Base-by-base conservation (phyloP, 495 filamentous ascomycete genomes). In the Pyronema domesticum region DNA sequence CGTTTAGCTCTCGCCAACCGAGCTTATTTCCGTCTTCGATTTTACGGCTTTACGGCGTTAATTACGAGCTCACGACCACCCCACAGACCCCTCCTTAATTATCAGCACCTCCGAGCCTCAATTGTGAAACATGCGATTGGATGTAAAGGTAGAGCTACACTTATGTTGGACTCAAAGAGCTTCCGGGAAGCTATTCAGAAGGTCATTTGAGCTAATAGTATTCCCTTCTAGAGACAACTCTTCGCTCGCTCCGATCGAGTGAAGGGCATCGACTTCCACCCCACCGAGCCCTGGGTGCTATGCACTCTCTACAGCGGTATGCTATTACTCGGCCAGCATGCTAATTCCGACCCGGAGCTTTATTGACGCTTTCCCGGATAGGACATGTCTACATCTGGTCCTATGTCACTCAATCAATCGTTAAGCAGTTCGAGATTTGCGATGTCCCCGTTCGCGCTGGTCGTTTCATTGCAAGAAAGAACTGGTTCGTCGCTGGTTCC, bases 331-430 rank as follows among this genome's bases (percentile, higher is more conserved):
- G 23, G 23, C 23, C 23, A 30, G 23, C 45, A 19, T 14, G 23
- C 23, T n/a, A 19, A n/a, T 47, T 47, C 18, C 13, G 47, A n/a
- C 36, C 45, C 45, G 30, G 37, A 53, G 50, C 37, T 53, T 18
- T 18, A 34, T 35, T 13, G 13, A 50, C 47, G 13, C 47, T 13
- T 34, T 42, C 48, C n/a, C 7, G 9, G 37, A 14, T 54, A 87
- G 81, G 89, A 70, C 91, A 96, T 75, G 93, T 94, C 65, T 89
- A 96, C 73, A 95, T 99, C 66, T 99, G 91, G 93, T 95, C 89
- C 8, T 95, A 94, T 71, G 91, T 95, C 70, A 88, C 89, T 47
- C 93, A 94, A 70, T 82, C 86, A 33, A 88, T 99, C 58, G 86
- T 99, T 69, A 96, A 96, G 74, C 95, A 93, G 13, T 99, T 99